Evolutionary conservation across 805 yeast species (phyloP).

Genomic region (Cyberlindnera saturnus): DNA sequence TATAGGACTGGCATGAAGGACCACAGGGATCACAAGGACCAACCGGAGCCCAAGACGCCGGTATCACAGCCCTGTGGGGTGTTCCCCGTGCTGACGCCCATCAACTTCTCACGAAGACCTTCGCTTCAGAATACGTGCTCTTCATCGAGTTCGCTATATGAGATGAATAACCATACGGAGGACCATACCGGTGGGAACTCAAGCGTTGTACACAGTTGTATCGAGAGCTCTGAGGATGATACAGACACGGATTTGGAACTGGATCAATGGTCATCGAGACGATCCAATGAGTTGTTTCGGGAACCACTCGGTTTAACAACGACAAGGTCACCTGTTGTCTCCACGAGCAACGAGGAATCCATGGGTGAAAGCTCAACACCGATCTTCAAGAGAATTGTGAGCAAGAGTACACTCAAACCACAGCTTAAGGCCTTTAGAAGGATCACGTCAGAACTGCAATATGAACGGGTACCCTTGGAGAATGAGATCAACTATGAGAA

Average conservation of each 20-base stretch:
- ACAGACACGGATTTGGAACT: constrained; percentile 10
- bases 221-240: constrained; percentile 9
- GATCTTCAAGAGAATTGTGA: constrained; percentile 22
- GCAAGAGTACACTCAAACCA: constrained; percentile 20
- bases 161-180: constrained; percentile 9
- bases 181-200: constrained; percentile 3
- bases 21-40: constrained; percentile 3
- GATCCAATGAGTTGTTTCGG: constrained; percentile 12
- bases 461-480: constrained; percentile 21
- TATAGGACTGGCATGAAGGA: not conserved
- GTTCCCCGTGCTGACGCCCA: constrained; percentile 2
- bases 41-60: constrained; percentile 8
- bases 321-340: constrained; percentile 6
- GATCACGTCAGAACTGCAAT: constrained; percentile 19
- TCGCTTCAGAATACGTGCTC: constrained; percentile 11
- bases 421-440: constrained; percentile 23
- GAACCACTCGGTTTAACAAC: constrained; percentile 5
- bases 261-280: constrained; percentile 3
- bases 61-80: constrained; percentile 4
- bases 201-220: constrained; percentile 4
- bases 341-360: constrained; percentile 3
- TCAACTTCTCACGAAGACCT: constrained; percentile 7
- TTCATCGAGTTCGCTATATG: constrained; percentile 13
- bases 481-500: constrained; percentile 24
- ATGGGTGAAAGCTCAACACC: constrained; percentile 13